phyloP scores from a whole-genome alignment of 495 filamentous ascomycete species.

The Xylaria palmicola region DNA sequence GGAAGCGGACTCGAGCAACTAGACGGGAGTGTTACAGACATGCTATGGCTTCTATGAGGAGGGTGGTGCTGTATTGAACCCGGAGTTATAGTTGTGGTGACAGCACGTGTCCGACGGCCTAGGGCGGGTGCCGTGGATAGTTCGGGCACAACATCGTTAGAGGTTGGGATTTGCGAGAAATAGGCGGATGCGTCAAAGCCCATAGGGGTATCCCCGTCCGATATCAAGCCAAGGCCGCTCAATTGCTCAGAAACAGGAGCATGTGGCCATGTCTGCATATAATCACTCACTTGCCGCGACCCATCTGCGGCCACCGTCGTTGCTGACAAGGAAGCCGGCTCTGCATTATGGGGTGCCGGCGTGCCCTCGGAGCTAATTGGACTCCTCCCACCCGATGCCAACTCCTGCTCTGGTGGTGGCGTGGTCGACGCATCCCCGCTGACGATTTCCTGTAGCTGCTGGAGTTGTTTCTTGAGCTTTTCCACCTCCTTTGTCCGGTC shows the following conservation, averaged over 20 bases:
- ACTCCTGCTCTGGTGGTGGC: slow-evolving; percentile 31
- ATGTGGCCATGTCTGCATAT: slow-evolving; percentile 29
- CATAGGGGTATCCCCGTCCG: slow-evolving; percentile 26
- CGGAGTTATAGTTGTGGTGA: slow-evolving; percentile 23
- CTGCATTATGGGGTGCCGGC: slow-evolving; percentile 19
- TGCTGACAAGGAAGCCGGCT: slow-evolving; percentile 11
- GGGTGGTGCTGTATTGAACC: slow-evolving; percentile 20
- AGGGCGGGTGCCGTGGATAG: slow-evolving; percentile 13
- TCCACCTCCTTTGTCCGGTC: slow-evolving; percentile 35
- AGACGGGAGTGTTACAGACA: slow-evolving; percentile 26
- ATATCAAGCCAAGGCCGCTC: slow-evolving; percentile 23
- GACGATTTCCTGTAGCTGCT: slow-evolving; percentile 30
- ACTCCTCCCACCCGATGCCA: slow-evolving; percentile 27
- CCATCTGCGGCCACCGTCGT: slow-evolving; percentile 24
- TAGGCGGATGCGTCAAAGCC: slow-evolving; percentile 24
- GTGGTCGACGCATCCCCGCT: slow-evolving; percentile 26
- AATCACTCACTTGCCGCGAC: slow-evolving; percentile 26
- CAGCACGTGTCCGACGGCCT: slow-evolving; percentile 23
- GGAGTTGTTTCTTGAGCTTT: slow-evolving; percentile 32
- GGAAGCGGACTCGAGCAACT: slow-evolving; percentile 25
- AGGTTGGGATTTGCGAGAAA: slow-evolving; percentile 23
- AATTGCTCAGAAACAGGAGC: slow-evolving; percentile 24
- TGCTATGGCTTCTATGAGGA: slow-evolving; percentile 31
- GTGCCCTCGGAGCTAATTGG: slow-evolving; percentile 26
- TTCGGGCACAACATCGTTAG: slow-evolving; percentile 29